Evolutionary conservation across 208 protist genomes (phyloP), one percentile per base, ranked within the genome.

Genomic region (Leishmania major): DNA sequence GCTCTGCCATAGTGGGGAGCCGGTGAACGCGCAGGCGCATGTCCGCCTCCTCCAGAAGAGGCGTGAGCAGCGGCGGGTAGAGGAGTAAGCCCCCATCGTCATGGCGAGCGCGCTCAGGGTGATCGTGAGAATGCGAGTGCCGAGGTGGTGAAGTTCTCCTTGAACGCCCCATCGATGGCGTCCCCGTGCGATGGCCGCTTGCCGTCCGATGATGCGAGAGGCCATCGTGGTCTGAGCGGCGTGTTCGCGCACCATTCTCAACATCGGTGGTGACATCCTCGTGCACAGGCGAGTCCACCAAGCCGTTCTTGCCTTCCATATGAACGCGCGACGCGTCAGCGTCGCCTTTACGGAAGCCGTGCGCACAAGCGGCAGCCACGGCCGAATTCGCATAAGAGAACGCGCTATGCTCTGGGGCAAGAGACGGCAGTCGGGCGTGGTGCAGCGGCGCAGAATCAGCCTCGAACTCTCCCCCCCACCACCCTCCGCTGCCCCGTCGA

Each of bases 41-140:
- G 19, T 88, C 80, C 31, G 88, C 87, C 70, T 90, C 87, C 40
- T 80, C 70, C 22, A 90, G 81, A 53, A 90, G 84, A 60, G 87
- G 87, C 6, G 87, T 85, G 66, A 87, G 71, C 40, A 90, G 79
- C 6, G 84, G 87, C 11, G 83, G 64, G 43, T 81, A 83, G 7
- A 73, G 80, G 43, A 90, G 45, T 5, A 81, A 25, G 5, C 51
- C 17, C 35, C 10, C 76, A 22, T 43, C 76, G 76, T 17, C 75
- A 51, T 70, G n/a, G 75, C 25, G 7, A 31, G 17, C 31, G 43
- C 43, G 13, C 69, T 31, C 64, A 37, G 31, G 35, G 10, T 69
- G 35, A 7, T 69, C 15, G 6, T 25, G 64, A 69, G 35, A 31
- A 69, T 43, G 64, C 35, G 64, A 69, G 64, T 6, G 64, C 64